phyloP scores from a whole-genome alignment of 2,329 filamentous ascomycete genomes.

The Pseudogymnoascus sp. region DNA sequence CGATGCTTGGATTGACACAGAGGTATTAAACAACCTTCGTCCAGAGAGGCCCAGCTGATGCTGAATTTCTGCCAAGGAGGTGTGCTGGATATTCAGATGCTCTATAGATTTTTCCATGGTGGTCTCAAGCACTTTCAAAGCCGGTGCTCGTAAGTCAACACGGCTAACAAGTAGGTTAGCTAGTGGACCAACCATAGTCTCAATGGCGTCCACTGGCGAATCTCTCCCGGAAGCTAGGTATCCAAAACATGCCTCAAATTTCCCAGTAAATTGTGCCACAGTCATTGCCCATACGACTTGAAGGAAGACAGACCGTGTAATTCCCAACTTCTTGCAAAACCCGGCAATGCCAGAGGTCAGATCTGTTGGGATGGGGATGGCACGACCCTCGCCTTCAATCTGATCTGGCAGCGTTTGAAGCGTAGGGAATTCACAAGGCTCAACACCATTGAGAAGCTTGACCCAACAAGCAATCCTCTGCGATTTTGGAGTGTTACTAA shows the following conservation, averaged over 20 bases:
- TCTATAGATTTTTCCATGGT: conserved; percentile 21
- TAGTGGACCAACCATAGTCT: conserved; percentile 39
- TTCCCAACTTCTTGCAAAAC: conserved; percentile 30
- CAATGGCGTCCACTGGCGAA: conserved; percentile 36
- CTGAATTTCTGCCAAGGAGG: conserved; percentile 37
- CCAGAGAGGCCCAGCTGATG: conserved; percentile 16
- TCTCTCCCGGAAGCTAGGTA: conserved; percentile 36
- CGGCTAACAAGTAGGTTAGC: conserved; percentile 33
- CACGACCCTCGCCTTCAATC: conserved; percentile 13
- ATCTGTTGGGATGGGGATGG: not conserved
- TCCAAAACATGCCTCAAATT: conserved; percentile 33
- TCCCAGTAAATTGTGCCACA: conserved; percentile 27
- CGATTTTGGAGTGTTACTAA: not conserved
- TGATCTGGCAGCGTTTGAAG: conserved; percentile 17
- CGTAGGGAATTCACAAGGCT: conserved; percentile 31
- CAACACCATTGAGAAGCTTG: conserved; percentile 20
- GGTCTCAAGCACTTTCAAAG: not conserved
- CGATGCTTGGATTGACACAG: conserved; percentile 15
- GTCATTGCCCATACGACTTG: conserved; percentile 46
- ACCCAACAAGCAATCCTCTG: conserved; percentile 23
- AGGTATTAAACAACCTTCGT: conserved; percentile 21
- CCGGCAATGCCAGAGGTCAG: conserved; percentile 22
- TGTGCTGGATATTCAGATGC: conserved; percentile 29
- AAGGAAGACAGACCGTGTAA: conserved; percentile 39
- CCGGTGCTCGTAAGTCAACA: conserved; percentile 14